A percentile compares a stretch with the other conserved stretches of the same genome.
Evolutionary conservation across 331 rosid genomes (phyloP).

Genomic region (Arachis monticola): DNA sequence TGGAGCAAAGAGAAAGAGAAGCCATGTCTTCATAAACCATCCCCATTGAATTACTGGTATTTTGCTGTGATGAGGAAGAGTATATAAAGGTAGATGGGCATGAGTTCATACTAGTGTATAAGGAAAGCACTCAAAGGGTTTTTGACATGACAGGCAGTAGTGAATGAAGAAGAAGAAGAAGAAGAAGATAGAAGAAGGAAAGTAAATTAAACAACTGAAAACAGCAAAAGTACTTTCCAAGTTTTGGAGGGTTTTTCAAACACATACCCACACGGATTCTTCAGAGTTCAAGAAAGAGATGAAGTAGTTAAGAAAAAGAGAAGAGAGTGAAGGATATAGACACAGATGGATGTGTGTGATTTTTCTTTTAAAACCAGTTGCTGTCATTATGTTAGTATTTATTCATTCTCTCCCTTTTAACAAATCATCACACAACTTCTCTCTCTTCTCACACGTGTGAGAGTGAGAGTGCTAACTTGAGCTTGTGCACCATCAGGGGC

Average conservation of each 20-base stretch:
- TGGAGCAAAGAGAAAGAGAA: slow-evolving; percentile 67
- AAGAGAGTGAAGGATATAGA: background rate
- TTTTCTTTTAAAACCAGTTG: slow-evolving; percentile 38
- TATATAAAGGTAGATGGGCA: slow-evolving; percentile 48
- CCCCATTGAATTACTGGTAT: slow-evolving; percentile 47
- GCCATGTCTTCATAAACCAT: slow-evolving; percentile 69
- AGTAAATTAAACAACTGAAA: slow-evolving; percentile 7
- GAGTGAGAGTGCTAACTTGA: slow-evolving; percentile 54
- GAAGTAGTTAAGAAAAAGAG: too few species aligned
- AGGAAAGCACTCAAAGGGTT: background rate
- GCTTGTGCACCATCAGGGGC: slow-evolving; percentile 59
- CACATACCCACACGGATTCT: slow-evolving; percentile 40
- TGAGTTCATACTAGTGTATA: slow-evolving; percentile 30
- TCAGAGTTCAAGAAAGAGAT: background rate
- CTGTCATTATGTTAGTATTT: slow-evolving; percentile 40
- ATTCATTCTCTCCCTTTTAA: slow-evolving; percentile 41
- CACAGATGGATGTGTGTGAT: background rate
- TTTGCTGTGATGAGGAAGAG: slow-evolving; percentile 27
- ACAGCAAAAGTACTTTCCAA: slow-evolving; percentile 29
- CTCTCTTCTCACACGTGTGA: slow-evolving; percentile 53
- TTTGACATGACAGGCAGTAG: slow-evolving; percentile 43
- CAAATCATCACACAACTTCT: slow-evolving; percentile 31
- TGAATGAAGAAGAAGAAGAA: slow-evolving; percentile 9
- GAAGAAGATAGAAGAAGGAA: background rate
- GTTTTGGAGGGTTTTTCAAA: background rate